phyloP scores from a whole-genome alignment of 1,284 basidiomycete species.

The Dichomitus squalens region DNA sequence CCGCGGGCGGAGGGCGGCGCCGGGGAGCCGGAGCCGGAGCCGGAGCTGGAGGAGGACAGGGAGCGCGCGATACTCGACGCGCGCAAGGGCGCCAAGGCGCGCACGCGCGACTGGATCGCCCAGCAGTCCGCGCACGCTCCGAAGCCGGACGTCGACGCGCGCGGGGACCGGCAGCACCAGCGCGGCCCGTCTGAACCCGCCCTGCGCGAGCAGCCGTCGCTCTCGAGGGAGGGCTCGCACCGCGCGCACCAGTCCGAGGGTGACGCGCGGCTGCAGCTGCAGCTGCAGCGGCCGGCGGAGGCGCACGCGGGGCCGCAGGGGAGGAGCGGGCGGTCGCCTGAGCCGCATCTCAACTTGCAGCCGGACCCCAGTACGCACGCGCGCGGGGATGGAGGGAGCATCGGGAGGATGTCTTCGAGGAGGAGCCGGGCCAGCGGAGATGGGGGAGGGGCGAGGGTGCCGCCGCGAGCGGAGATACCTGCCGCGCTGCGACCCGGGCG shows the following conservation, averaged over 20 bases:
- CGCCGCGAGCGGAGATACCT: conserved; percentile 16
- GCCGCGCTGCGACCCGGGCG: conserved; percentile 13
- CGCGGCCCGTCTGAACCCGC: background rate
- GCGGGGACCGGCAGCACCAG: background rate
- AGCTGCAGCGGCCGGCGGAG: conserved; percentile 6
- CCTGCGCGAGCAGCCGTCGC: background rate
- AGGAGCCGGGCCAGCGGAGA: background rate
- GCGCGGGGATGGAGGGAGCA: background rate
- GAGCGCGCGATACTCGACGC: conserved; percentile 14
- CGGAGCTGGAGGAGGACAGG: conserved; percentile 1
- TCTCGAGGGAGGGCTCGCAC: background rate
- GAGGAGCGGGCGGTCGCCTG: background rate
- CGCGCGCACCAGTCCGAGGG: conserved; percentile 8
- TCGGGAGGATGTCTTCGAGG: background rate
- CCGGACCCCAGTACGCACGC: background rate
- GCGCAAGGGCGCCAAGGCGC: conserved; percentile 13
- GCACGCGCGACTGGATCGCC: conserved; percentile 24
- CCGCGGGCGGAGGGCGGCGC: background rate
- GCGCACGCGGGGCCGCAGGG: background rate
- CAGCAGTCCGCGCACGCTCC: no score
- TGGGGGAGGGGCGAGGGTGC: background rate
- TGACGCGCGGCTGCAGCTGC: conserved; percentile 10
- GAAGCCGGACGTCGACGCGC: no score
- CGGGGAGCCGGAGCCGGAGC: background rate
- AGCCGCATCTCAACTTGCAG: no score